These are phyloP conservation scores for Sapria himalayana DNA, from an alignment of 345 rosid species.

Conservation along the genomic window DNA sequence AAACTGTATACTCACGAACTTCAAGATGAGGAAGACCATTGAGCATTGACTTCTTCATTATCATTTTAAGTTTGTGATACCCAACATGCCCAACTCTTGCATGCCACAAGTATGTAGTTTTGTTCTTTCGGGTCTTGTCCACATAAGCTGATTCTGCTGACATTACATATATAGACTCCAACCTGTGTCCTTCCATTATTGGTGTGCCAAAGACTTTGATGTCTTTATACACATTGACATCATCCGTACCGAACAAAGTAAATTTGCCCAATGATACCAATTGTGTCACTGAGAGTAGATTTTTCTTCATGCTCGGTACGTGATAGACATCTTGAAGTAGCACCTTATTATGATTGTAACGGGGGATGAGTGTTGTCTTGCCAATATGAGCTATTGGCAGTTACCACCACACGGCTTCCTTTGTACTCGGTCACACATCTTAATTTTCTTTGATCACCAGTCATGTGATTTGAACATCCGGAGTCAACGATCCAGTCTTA, in stretches of 20 bases:
- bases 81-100: not conserved
- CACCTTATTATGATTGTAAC: not conserved
- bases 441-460: not conserved
- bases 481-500: not conserved
- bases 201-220: not conserved
- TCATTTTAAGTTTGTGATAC: too few species aligned
- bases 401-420: not conserved
- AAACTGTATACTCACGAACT: not conserved
- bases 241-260: not conserved
- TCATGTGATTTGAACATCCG: not conserved
- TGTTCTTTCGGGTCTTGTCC: not conserved
- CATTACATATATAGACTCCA: not conserved
- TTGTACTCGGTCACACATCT: too few species aligned
- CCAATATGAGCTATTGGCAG: not conserved
- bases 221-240: not conserved
- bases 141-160: not conserved
- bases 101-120: not conserved
- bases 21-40: not conserved
- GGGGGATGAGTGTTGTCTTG: not conserved
- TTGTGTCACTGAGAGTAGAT: not conserved
- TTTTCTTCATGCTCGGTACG: not conserved
- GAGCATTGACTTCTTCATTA: not conserved
- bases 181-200: not conserved
- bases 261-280: not conserved
- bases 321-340: not conserved